A percentile compares a stretch with the other conserved stretches of the same genome.
These are phyloP conservation scores for Sporothrix inflata DNA, from an alignment of 2,329 filamentous ascomycete genomes.

Conservation along the genomic window DNA sequence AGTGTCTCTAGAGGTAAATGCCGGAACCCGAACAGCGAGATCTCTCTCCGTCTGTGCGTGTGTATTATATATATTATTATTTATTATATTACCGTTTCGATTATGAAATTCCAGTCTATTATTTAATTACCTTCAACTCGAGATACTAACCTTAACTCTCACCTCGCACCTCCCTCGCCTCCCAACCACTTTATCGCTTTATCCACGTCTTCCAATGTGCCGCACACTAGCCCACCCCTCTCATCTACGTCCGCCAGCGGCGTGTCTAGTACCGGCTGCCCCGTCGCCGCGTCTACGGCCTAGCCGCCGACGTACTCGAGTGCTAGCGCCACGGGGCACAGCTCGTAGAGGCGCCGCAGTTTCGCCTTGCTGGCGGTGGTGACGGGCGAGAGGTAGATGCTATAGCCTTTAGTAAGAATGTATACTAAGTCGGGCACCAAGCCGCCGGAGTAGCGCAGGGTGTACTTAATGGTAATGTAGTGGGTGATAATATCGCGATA, in stretches of 20 bases:
- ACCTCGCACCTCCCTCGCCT: neutral
- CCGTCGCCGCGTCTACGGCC: constrained; percentile 56
- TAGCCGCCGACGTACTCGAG: constrained; percentile 62
- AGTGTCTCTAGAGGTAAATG: neutral
- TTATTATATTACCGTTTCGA: too few relatives aligned
- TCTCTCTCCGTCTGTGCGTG: neutral
- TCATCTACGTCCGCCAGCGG: constrained; percentile 51
- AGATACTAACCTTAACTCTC: too few relatives aligned
- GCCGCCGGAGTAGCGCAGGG: constrained; percentile 63
- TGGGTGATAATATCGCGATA: constrained; percentile 55
- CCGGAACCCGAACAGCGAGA: neutral
- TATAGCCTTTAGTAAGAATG: constrained; percentile 62
- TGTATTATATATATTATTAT: too few relatives aligned
- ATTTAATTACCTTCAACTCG: too few relatives aligned
- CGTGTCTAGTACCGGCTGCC: constrained; percentile 47
- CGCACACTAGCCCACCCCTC: constrained; percentile 55
- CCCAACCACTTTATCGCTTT: constrained; percentile 19
- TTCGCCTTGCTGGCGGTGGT: constrained; percentile 57
- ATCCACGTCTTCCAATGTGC: constrained; percentile 53
- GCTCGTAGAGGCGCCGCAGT: constrained; percentile 61
- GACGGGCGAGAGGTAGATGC: constrained; percentile 63
- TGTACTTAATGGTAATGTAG: constrained; percentile 59
- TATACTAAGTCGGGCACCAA: constrained; percentile 65
- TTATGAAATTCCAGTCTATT: neutral
- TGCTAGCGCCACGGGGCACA: constrained; percentile 62